These are phyloP conservation scores for Botrytis medusae DNA, from an alignment of 2,329 filamentous ascomycete genomes.

Conservation along the genomic window DNA sequence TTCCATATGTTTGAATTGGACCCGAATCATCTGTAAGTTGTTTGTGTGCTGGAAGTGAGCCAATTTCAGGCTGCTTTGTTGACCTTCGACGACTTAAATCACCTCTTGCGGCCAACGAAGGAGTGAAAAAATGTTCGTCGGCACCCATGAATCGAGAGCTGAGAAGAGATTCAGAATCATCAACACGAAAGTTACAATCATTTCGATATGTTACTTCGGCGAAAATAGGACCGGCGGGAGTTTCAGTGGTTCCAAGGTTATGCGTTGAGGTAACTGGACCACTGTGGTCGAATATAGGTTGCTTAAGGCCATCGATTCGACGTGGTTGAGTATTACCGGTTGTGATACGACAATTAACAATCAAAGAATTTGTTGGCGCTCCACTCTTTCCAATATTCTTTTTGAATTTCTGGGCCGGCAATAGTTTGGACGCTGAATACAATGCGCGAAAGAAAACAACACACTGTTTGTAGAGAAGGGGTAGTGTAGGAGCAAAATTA, in stretches of 20 bases:
- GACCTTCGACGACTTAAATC: conserved; percentile 42
- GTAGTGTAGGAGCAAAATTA: conserved; percentile 65
- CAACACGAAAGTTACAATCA: conserved; percentile 87
- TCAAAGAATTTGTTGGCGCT: conserved; percentile 59
- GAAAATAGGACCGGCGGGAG: conserved; percentile 80
- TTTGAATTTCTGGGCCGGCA: conserved; percentile 83
- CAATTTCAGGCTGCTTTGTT: conserved; percentile 53
- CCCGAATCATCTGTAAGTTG: conserved; percentile 53
- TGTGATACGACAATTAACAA: conserved; percentile 77
- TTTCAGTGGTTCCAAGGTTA: conserved; percentile 79
- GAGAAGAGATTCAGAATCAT: conserved; percentile 84
- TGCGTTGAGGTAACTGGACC: conserved; percentile 70
- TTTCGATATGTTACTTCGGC: conserved; percentile 81
- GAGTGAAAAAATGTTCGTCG: conserved; percentile 83
- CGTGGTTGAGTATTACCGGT: conserved; percentile 54
- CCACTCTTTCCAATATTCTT: conserved; percentile 70
- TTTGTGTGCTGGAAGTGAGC: conserved; percentile 72
- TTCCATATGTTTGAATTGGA: conserved; percentile 80
- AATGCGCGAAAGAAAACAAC: conserved; percentile 92
- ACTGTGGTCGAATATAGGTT: conserved; percentile 65
- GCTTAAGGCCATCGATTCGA: conserved; percentile 66
- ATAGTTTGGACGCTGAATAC: conserved; percentile 75
- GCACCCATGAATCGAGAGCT: conserved; percentile 92
- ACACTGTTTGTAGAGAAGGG: conserved; percentile 94
- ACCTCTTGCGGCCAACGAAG: conserved; percentile 57